Conservation (phyloP, 176 grass and related monocot species). For the Oryza meridionalis region DNA sequence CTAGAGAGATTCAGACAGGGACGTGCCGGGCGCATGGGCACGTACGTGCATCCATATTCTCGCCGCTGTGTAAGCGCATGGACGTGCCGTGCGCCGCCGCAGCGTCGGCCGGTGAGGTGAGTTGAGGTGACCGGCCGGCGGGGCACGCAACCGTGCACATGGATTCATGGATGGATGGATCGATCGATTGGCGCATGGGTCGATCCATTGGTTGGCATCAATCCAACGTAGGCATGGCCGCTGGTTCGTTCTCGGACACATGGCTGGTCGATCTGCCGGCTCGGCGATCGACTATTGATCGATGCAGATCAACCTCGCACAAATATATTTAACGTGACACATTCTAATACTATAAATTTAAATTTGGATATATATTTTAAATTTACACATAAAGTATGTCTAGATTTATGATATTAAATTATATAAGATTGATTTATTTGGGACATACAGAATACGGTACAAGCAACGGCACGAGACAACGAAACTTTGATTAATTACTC, state of each 20-base stretch:
- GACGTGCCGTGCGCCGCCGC: background rate
- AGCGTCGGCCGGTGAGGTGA: too few relatives aligned
- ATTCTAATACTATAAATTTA: too few relatives aligned
- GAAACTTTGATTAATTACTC: background rate
- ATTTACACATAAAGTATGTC: too few relatives aligned
- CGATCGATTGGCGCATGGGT: background rate
- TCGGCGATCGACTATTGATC: background rate
- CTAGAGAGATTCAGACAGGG: background rate
- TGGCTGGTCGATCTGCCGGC: background rate
- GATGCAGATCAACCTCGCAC: too few relatives aligned
- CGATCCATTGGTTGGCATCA: background rate
- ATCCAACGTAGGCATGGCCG: background rate
- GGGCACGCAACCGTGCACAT: slow-evolving; percentile 9
- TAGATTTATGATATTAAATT: too few relatives aligned
- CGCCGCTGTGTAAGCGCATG: background rate
- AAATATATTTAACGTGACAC: too few relatives aligned
- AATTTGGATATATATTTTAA: too few relatives aligned
- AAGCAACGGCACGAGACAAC: background rate
- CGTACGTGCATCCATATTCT: slow-evolving; percentile 15
- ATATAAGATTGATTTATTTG: too few relatives aligned
- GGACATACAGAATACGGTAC: too few relatives aligned
- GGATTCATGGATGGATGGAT: background rate
- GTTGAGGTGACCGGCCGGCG: slow-evolving; percentile 2
- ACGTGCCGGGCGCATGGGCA: background rate
- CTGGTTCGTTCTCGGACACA: slow-evolving; percentile 4